A percentile compares a stretch with the other conserved stretches of the same genome.
Conservation (phyloP, 2,329 filamentous ascomycete species). For the Aplosporella prunicola region DNA sequence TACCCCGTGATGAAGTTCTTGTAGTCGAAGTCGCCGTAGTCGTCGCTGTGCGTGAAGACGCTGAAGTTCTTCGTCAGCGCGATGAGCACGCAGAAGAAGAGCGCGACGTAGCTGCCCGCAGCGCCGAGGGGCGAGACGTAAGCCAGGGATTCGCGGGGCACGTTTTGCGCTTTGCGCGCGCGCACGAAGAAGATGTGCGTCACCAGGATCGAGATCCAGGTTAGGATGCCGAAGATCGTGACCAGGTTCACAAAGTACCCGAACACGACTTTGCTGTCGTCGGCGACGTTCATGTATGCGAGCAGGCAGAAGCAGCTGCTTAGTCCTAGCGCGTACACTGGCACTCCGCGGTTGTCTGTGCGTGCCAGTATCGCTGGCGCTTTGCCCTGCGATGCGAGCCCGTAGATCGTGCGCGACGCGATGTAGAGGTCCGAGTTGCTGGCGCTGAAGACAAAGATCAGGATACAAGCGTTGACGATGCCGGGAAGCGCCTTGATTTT, state of each 20-base stretch:
- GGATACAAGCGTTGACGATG: conserved; percentile 64
- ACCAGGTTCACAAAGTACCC: conserved; percentile 40
- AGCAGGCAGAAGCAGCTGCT: conserved; percentile 55
- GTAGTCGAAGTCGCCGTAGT: conserved; percentile 55
- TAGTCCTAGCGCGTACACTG: conserved; percentile 53
- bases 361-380: conserved; percentile 63
- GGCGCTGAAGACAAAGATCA: conserved; percentile 67
- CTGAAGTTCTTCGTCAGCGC: conserved; percentile 75
- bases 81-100: conserved; percentile 63
- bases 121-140: conserved; percentile 65
- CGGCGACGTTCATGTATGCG: conserved; percentile 48
- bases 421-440: conserved; percentile 71
- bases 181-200: conserved; percentile 41
- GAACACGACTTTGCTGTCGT: conserved; percentile 34
- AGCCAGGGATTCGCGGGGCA: conserved; percentile 33
- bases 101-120: conserved; percentile 56
- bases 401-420: conserved; percentile 62
- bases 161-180: conserved; percentile 36
- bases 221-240: conserved; percentile 33
- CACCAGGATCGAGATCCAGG: conserved; percentile 42
- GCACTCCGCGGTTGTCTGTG: conserved; percentile 63
- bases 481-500: conserved; percentile 54
- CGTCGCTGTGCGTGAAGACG: conserved; percentile 49
- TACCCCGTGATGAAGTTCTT: conserved; percentile 72
- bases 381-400: conserved; percentile 60